Evolutionary conservation across 805 yeast species (phyloP), one percentile per base, ranked within the genome.

Genomic region (Yarrowia bubula): DNA sequence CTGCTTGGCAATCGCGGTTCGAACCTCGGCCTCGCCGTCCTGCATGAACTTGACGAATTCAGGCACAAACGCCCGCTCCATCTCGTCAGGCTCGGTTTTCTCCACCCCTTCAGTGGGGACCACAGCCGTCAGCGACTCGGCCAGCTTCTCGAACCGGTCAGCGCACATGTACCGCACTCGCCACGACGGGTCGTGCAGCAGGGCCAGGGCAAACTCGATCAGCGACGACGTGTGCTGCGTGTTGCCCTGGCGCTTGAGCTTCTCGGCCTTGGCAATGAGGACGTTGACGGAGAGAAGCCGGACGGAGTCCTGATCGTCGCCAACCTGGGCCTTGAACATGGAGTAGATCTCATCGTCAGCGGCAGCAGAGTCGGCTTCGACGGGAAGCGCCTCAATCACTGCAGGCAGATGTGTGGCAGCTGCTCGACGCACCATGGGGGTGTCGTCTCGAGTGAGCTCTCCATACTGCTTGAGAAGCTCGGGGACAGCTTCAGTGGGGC

Each of bases 151-250:
- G 73, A 92, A 92, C 71, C 92, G 83, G 75, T 93, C 98, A n/a
- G 98, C 97, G 38, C 96, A 96, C 87, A 95, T 92, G 77, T 93
- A 95, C 73, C 99, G 87, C 66, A 95, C 98, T 76, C 99, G 86
- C 99, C 99, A 95, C 73, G 96, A 88, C 76, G 90, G 91, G 78
- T 95, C 99, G 69, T 82, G 84, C 66, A 90, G 87, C 69, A 95
- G 81, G 69, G 85, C 84, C 69, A 88, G 81, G 2, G 96, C 82
- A 68, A 87, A 72, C 18, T 69, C 70, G 28, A 73, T 72, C 35
- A 79, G 68, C 55, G 69, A 71, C 10, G 71, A 68, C 47, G 69
- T 70, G 66, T 69, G 68, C 50, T 63, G 53, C 31, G 68, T 69
- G 51, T 67, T 67, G 31, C 68, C 65, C 22, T 67, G 67, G 63